Evolutionary conservation across 2,329 filamentous ascomycete species (phyloP), one percentile per base, ranked within the genome.

Genomic region (Pochonia chlamydosporia): DNA sequence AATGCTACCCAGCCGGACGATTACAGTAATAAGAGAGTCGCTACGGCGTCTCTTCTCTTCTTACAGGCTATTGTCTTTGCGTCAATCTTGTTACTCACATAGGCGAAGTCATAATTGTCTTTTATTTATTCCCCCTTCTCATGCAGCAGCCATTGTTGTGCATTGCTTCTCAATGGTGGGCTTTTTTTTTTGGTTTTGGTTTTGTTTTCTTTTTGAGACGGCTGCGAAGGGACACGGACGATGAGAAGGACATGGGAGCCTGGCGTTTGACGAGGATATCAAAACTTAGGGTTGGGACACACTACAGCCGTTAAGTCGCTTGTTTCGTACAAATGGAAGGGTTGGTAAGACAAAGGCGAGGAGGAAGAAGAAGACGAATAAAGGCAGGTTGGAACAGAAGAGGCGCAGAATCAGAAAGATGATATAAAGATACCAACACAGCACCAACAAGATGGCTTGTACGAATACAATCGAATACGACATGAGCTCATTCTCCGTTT

Each of bases 381-480:
- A 20, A 33, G 3, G 39, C 11, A 47, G 28, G 20, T 11, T 13
- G 18, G n/a, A n/a, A n/a, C n/a, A 13, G 3, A 33, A 16, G 26
- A 48, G 54, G 40, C 45, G 39, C 42, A 47, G 50, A 49, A 52
- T 40, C 40, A 40, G 44, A 39, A 46, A 42, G 43, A 47, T 42
- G 48, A 50, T 41, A 49, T 52, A 21, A 47, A 36, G 44, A 47
- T 42, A 47, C 30, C 44, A 42, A 41, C 4, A 47, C 26, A 39
- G 42, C 36, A 47, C 30, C 44, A 42, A 41, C 4, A 13, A 54
- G 51, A 55, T 46, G 49, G 53, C 49, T 55, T 55, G 52, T 54
- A 55, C 50, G 43, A 59, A 52, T 35, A 35, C 31, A 35, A 35
- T 35, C 7, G n/a, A 18, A 35, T 35, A 16, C 9, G 31, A 5